Evolutionary conservation across 2,329 filamentous ascomycete genomes (phyloP).

Genomic region (Ascocoryne sarcoides): DNA sequence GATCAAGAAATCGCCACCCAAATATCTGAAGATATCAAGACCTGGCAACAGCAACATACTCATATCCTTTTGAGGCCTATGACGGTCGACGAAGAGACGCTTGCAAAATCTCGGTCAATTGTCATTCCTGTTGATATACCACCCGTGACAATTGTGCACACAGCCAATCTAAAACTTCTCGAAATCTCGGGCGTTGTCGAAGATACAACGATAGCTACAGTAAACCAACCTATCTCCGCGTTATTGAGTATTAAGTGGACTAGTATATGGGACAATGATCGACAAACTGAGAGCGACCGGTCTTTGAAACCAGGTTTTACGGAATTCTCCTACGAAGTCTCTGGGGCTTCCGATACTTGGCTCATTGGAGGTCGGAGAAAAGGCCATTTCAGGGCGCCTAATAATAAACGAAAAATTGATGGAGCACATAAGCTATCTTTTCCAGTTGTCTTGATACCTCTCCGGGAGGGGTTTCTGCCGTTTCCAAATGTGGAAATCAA

Average conservation of each 20-base stretch:
- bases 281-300: constrained; percentile 12
- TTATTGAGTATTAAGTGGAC: constrained; percentile 56
- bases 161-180: constrained; percentile 55
- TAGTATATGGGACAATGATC: constrained; percentile 49
- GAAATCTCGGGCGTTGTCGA: constrained; percentile 16
- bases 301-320: constrained; percentile 34
- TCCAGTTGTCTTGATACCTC: constrained; percentile 68
- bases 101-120: constrained; percentile 52
- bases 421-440: constrained; percentile 41
- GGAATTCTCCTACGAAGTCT: constrained; percentile 78
- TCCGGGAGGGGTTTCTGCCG: constrained; percentile 68
- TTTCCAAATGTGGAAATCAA: constrained; percentile 74
- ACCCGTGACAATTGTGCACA: constrained; percentile 73
- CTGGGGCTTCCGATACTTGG: constrained; percentile 68
- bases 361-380: constrained; percentile 74
- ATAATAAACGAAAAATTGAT: constrained; percentile 22
- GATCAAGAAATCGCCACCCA: constrained; percentile 22
- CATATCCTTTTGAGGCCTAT: constrained; percentile 19
- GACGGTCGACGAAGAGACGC: constrained; percentile 16
- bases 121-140: constrained; percentile 87
- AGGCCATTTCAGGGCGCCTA: constrained; percentile 62
- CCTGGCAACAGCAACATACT: constrained; percentile 20
- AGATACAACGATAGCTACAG: constrained; percentile 36
- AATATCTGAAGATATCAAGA: constrained; percentile 19
- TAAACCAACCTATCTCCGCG: constrained; percentile 58